These are phyloP conservation scores for Patellifolia procumbens DNA, from an alignment of 179 eudicot genomes.

Conservation along the genomic window DNA sequence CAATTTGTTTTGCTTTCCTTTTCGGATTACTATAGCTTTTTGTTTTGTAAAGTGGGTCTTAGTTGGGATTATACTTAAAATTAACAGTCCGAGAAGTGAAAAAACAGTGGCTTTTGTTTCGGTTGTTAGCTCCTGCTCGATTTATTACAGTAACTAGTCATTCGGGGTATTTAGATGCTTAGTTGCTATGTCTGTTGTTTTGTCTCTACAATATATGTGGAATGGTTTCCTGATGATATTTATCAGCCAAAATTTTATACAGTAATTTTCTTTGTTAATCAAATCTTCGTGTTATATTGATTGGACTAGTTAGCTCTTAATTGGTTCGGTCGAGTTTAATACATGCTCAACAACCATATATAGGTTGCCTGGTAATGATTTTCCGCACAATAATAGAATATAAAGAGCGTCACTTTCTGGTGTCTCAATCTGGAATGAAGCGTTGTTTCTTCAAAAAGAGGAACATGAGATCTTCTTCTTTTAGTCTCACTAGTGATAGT, in stretches of 20 bases:
- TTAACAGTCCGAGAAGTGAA: conserved; percentile 22
- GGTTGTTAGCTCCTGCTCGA: conserved; percentile 5
- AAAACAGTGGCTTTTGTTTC: conserved; percentile 21
- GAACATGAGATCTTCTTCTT: conserved; percentile 4
- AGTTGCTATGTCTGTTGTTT: conserved; percentile 11
- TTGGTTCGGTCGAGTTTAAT: not conserved
- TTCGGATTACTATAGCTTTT: conserved; percentile 22
- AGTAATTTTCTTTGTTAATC: not conserved
- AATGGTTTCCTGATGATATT: conserved; percentile 13
- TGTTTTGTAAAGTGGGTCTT: conserved; percentile 33
- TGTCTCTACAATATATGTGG: conserved; percentile 12
- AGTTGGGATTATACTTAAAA: conserved; percentile 19
- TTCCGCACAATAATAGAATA: not conserved
- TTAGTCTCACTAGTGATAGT: conserved; percentile 12
- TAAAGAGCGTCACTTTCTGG: conserved; percentile 7
- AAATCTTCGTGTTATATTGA: not conserved
- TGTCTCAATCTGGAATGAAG: conserved; percentile 13
- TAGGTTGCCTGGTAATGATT: conserved; percentile 8
- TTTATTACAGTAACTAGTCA: not conserved
- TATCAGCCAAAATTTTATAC: no score
- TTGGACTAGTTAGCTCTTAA: not conserved
- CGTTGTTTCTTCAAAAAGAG: conserved; percentile 13
- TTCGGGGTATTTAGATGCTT: conserved; percentile 1
- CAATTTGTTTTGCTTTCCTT: conserved; percentile 19
- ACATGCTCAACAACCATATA: conserved; percentile 1